Percentiles rank a stretch among this genome's conserved stretches.
Conservation (phyloP, 306 rosid species). For the Trifolium fragiferum region DNA sequence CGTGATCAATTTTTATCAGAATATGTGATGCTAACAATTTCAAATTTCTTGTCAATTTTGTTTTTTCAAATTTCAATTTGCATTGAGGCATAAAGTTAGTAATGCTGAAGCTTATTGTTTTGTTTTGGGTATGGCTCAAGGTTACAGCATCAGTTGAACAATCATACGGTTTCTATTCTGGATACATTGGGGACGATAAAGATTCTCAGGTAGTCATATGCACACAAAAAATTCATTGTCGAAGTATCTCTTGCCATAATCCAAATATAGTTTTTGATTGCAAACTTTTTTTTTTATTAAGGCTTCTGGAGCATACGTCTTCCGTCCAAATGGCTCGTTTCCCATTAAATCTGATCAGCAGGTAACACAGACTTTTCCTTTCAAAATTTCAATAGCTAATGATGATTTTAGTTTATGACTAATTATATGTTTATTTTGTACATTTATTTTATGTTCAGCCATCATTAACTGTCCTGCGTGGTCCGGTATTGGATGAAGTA, state of each 20-base stretch:
- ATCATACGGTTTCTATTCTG: slow-evolving; percentile 63
- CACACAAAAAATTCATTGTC: slow-evolving; percentile 11
- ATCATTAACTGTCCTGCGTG: slow-evolving; percentile 52
- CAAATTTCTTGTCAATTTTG: slow-evolving; percentile 1
- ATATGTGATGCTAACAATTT: slow-evolving; percentile 20
- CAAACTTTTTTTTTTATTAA: slow-evolving; percentile 18
- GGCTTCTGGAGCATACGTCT: slow-evolving; percentile 69
- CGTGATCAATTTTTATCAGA: slow-evolving; percentile 31
- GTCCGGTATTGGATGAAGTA: slow-evolving; percentile 65
- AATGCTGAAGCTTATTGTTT: slow-evolving; percentile 26
- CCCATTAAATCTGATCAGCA: slow-evolving; percentile 50
- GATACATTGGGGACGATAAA: slow-evolving; percentile 55
- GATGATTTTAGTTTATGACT: slow-evolving; percentile 26
- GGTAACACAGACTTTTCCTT: slow-evolving; percentile 44
- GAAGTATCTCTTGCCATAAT: slow-evolving; percentile 17
- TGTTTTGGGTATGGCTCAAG: slow-evolving; percentile 49
- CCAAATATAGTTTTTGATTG: slow-evolving; percentile 31
- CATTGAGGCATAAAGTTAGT: slow-evolving; percentile 28
- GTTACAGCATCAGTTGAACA: slow-evolving; percentile 55
- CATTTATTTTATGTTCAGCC: slow-evolving; percentile 39
- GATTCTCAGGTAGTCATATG: slow-evolving; percentile 51
- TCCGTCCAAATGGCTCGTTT: slow-evolving; percentile 59
- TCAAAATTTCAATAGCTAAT: slow-evolving; percentile 14
- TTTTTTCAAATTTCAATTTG: slow-evolving; percentile 34
- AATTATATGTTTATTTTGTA: slow-evolving; percentile 24